These are phyloP conservation scores for Rubia yunnanensis DNA, from an alignment of 257 asterid genomes.

Conservation along the genomic window DNA sequence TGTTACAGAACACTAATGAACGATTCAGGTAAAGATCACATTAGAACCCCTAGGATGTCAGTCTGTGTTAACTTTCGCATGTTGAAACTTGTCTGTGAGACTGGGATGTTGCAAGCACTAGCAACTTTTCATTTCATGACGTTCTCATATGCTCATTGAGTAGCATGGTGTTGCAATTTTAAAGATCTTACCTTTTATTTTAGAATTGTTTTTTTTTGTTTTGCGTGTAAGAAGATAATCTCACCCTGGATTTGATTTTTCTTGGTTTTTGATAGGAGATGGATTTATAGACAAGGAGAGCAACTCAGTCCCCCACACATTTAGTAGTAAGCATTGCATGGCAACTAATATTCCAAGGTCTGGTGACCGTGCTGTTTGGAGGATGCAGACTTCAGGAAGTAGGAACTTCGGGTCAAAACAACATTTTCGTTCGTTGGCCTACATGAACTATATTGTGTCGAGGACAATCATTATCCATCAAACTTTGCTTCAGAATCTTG, in stretches of 20 bases:
- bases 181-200: background rate
- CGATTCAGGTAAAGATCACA: too few relatives aligned
- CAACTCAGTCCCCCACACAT: conserved; percentile 20
- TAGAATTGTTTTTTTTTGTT: background rate
- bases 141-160: too few relatives aligned
- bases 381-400: conserved; percentile 17
- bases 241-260: conserved; percentile 16
- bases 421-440: conserved; percentile 20
- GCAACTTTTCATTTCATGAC: background rate
- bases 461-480: conserved; percentile 20
- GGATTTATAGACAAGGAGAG: conserved; percentile 20
- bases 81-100: background rate
- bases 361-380: conserved; percentile 12
- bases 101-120: background rate
- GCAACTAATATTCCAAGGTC: conserved; percentile 19
- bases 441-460: conserved; percentile 17
- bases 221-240: conserved; percentile 2
- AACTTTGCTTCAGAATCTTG: conserved; percentile 2
- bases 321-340: conserved; percentile 21
- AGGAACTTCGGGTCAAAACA: conserved; percentile 19
- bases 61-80: background rate
- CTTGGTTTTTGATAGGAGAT: conserved; percentile 44
- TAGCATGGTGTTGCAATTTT: background rate
- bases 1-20: too few relatives aligned
- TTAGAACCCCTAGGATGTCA: too few relatives aligned